Conservation (phyloP, 352 stramenopile genomes). For the Detonula confervacea region DNA sequence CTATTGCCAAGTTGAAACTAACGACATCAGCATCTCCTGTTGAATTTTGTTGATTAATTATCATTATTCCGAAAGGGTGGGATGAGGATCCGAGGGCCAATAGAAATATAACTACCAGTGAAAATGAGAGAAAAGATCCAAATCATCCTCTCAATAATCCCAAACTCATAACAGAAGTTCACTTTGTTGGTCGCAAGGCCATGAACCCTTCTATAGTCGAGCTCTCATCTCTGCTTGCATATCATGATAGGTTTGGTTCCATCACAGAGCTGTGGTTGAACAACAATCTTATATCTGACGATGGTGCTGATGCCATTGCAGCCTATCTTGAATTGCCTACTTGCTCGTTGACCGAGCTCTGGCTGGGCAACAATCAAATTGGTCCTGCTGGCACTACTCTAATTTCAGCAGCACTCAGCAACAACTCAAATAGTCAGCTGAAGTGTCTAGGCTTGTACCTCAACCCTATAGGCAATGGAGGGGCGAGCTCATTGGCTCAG, state of each 20-base stretch:
- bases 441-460: conserved; percentile 50
- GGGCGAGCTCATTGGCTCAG: conserved; percentile 39
- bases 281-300: conserved; percentile 52
- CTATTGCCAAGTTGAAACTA: no score
- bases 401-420: conserved; percentile 36
- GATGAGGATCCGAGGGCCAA: conserved; percentile 9
- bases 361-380: conserved; percentile 49
- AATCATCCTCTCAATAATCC: conserved; percentile 39
- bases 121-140: conserved; percentile 6
- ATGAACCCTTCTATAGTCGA: conserved; percentile 25
- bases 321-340: conserved; percentile 34
- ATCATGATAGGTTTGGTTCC: conserved; percentile 38
- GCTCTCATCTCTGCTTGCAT: conserved; percentile 27
- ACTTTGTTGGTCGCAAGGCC: conserved; percentile 47
- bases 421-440: conserved; percentile 27
- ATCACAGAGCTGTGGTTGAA: conserved; percentile 52
- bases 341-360: conserved; percentile 45
- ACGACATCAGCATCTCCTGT: neutral
- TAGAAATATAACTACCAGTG: conserved; percentile 4
- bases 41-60: conserved; percentile 1
- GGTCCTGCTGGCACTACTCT: conserved; percentile 32
- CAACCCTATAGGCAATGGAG: conserved; percentile 51
- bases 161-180: conserved; percentile 40
- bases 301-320: conserved; percentile 38
- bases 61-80: conserved; percentile 14